Base-by-base conservation (phyloP, 495 filamentous ascomycete species). In the Sphaerosporella brunnea region DNA sequence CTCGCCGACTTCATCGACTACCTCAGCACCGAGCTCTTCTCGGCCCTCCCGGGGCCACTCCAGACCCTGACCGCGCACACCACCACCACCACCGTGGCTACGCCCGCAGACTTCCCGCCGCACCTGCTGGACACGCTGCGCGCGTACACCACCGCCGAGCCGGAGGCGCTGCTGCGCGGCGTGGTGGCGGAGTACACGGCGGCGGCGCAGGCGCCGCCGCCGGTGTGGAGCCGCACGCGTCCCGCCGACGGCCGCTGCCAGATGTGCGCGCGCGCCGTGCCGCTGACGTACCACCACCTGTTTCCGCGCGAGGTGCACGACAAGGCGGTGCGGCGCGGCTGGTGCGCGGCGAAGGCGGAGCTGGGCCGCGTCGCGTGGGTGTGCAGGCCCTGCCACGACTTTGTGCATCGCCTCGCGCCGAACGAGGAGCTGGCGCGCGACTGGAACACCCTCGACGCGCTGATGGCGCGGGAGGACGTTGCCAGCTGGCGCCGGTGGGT, bases 331-430 rank as follows among this genome's bases (percentile, higher is more conserved):
- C 82, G 82, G 64, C 68, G 82, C 23, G 82, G 83, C 2, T 92
- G 84, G 84, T n/a, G n/a, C n/a, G 81, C 85, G 68, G 69, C 72
- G 13, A 74, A 76, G 51, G 77, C 78, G 68, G 70, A 74, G 65
- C 54, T 88, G 63, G 74, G 82, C 60, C 84, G 73, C 60, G 84
- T 92, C 21, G 85, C 85, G 23, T 93, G 84, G 84, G 62, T 93
- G 55, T 93, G 85, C 66, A 71, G 56, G 39, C 82, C 85, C 13
- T 93, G 85, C 56, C 85, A 93, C 70, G 72, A 70, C 25, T 84
- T 85, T 60, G 83, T 93, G 62, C 85, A 93, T 70, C 63, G 73
- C 26, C 72, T 82, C 55, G 78, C 75, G 11, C 66, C 63, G 2
- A 84, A 88, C 59, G 85, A 93, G 70, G 83, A 83, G 57, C 63